Conservation (phyloP, 495 filamentous ascomycete genomes). For the Penicillium pulvis region DNA sequence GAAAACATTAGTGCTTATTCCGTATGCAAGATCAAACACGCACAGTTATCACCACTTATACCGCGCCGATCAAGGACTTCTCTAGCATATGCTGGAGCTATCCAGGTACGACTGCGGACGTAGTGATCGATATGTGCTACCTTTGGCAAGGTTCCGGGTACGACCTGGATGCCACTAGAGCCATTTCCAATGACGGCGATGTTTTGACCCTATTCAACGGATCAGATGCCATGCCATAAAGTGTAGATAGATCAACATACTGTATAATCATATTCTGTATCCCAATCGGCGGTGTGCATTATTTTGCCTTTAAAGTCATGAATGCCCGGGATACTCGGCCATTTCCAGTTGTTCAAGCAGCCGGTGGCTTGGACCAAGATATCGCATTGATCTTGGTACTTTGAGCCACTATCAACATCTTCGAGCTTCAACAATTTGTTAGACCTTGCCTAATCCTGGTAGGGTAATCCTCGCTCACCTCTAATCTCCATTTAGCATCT, state of each 20-base stretch:
- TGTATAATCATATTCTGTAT: conserved; percentile 38
- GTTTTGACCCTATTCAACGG: conserved; percentile 43
- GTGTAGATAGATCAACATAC: conserved; percentile 16
- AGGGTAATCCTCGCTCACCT: conserved; percentile 21
- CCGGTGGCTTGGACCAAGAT: conserved; percentile 60
- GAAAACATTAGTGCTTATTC: neutral
- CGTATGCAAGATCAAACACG: conserved; percentile 1
- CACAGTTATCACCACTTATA: conserved; percentile 38
- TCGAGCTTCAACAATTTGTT: conserved; percentile 28
- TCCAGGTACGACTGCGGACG: conserved; percentile 45
- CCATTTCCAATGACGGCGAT: conserved; percentile 59
- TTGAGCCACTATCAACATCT: conserved; percentile 41
- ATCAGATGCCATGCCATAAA: conserved; percentile 8
- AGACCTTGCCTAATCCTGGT: neutral
- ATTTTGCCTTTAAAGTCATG: conserved; percentile 55
- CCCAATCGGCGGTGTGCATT: conserved; percentile 58
- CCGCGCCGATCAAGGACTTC: conserved; percentile 34
- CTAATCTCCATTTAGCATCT: conserved; percentile 49
- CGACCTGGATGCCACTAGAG: conserved; percentile 56
- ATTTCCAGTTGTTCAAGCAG: conserved; percentile 57
- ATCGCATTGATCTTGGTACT: conserved; percentile 50
- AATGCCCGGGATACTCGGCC: conserved; percentile 57
- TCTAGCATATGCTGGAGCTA: conserved; percentile 42
- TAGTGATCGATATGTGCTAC: conserved; percentile 51
- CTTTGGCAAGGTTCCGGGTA: conserved; percentile 59